These are phyloP conservation scores for Paecilomyces niveus DNA, from an alignment of 2,329 filamentous ascomycete genomes.

Conservation along the genomic window DNA sequence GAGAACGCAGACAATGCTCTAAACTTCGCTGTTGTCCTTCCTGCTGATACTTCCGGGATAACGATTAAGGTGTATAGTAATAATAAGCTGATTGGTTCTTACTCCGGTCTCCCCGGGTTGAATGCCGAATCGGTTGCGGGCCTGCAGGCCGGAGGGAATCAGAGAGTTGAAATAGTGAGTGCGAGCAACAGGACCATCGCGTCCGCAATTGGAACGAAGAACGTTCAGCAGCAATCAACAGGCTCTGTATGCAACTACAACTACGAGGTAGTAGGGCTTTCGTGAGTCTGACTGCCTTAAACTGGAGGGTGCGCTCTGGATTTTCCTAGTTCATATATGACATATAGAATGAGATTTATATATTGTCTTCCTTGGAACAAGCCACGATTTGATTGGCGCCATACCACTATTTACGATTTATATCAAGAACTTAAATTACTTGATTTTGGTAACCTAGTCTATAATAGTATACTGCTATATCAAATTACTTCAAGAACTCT, in stretches of 20 bases:
- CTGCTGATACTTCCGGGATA: neutral
- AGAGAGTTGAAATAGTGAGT: conserved; percentile 6
- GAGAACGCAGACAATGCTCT: conserved; percentile 6
- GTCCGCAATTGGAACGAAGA: conserved; percentile 4
- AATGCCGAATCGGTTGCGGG: conserved; percentile 4
- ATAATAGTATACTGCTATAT: no score
- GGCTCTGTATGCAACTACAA: conserved; percentile 7
- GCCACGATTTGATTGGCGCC: no score
- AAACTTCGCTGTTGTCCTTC: conserved; percentile 6
- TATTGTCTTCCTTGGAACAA: no score
- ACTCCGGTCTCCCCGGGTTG: conserved; percentile 1
- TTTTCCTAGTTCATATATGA: no score
- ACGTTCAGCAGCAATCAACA: conserved; percentile 2
- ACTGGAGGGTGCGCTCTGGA: no score
- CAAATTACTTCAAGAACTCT: no score
- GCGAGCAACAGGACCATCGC: neutral
- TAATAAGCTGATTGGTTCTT: conserved; percentile 2
- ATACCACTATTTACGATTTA: no score
- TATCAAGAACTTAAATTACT: no score
- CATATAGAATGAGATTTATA: no score
- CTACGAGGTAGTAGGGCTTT: conserved; percentile 7
- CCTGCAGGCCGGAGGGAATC: conserved; percentile 4
- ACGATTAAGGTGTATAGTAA: conserved; percentile 9
- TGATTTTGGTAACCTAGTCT: no score
- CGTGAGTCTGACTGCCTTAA: neutral